Percentiles rank a stretch among this genome's conserved stretches.
phyloP scores from a whole-genome alignment of 2,329 filamentous ascomycete genomes.

The Trichoderma brevicompactum region DNA sequence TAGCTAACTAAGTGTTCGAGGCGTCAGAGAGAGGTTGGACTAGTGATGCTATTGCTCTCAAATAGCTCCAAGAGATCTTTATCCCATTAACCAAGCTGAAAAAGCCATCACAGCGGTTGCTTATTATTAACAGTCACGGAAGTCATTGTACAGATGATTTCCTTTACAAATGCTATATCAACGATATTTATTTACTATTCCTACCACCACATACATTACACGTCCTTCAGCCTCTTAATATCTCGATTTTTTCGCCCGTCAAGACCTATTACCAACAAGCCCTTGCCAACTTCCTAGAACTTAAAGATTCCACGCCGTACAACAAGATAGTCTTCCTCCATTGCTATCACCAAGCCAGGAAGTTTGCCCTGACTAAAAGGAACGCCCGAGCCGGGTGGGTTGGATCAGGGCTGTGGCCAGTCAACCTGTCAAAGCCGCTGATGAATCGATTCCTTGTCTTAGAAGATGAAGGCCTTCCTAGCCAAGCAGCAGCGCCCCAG shows the following conservation, averaged over 20 bases:
- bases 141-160: slow-evolving; percentile 29
- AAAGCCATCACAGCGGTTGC: neutral
- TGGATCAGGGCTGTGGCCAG: slow-evolving; percentile 2
- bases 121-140: slow-evolving; percentile 28
- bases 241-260: slow-evolving; percentile 13
- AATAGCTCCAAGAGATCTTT: slow-evolving; percentile 10
- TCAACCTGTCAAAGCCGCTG: slow-evolving; percentile 11
- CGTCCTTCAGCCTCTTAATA: slow-evolving; percentile 19
- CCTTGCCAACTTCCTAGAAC: neutral
- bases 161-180: slow-evolving; percentile 19
- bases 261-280: slow-evolving; percentile 1
- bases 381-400: neutral
- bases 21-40: slow-evolving; percentile 34
- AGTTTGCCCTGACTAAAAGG: neutral
- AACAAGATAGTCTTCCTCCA: slow-evolving; percentile 5
- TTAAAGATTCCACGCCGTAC: neutral
- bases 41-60: slow-evolving; percentile 22
- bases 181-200: slow-evolving; percentile 18
- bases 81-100: neutral
- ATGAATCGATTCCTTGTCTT: neutral
- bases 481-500: neutral
- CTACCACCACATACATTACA: slow-evolving; percentile 6
- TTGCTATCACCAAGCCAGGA: neutral
- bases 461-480: neutral
- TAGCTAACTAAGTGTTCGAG: slow-evolving; percentile 31